Base-by-base conservation (phyloP, 2,329 filamentous ascomycete genomes). In the Penicillium thymicola region DNA sequence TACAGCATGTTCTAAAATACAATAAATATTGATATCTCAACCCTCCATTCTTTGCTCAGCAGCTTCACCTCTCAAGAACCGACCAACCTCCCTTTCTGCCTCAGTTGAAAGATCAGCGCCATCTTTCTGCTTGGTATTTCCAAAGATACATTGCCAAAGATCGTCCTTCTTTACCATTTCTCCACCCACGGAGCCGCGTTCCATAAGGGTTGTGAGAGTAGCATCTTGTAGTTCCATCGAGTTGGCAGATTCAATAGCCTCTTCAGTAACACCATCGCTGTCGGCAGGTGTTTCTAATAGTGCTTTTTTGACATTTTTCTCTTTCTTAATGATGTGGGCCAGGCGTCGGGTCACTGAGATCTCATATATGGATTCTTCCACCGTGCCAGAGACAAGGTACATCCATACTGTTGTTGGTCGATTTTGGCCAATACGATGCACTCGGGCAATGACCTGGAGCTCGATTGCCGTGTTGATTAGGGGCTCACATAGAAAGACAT, bases 401-500 rank as follows among this genome's bases (percentile, higher is more conserved):
- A 97, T 88, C 89, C 92, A 97, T 1, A 97, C 92, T 0, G 90
- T 96, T 0, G 94, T 99, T 62, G 89, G 83, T 50, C 89, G 86
- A 61, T 87, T 82, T 74, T 97, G 94, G 0, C 94, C 94, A 61
- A 99, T 99, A 36, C 94, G 86, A 70, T 99, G 92, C 1, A 99
- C 92, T 54, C 94, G 88, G 0, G 93, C 92, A 67, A 97, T 96
- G 14, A 92, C 93, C 73, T 99, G 94, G 10, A 97, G 81, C 73
- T 97, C 94, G 16, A 99, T 85, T 0, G 92, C 92, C 0, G 93
- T 93, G 69, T 97, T 96, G 65, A 97, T 85, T 4, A 97, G 79
- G 2, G 94, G 94, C 70, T 99, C 94, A 71, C 92, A 96, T 5
- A 99, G 82, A 69, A 97, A 95, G 1, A 97, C 92, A 69, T 97